A percentile compares a stretch with the other conserved stretches of the same genome.
Evolutionary conservation across 2,329 filamentous ascomycete genomes (phyloP).

Genomic region (Ophiosphaerella narmari): DNA sequence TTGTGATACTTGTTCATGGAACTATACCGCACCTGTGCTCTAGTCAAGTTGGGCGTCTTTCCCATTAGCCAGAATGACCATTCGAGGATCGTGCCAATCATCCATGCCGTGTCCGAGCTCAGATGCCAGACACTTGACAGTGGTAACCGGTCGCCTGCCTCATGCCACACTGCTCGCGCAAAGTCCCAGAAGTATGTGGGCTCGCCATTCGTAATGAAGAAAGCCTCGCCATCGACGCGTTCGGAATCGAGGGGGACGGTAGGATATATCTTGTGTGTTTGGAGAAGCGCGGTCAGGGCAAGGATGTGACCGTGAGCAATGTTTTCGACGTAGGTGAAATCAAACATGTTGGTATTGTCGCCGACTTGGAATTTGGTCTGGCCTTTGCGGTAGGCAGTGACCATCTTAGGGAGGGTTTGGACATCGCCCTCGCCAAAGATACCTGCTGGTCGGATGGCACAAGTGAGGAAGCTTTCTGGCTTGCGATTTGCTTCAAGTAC

Average conservation of each 20-base stretch:
- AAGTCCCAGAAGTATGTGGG: constrained; percentile 59
- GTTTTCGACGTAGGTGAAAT: constrained; percentile 60
- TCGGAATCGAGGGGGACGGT: constrained; percentile 50
- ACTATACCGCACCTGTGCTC: constrained; percentile 63
- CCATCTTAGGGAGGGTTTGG: constrained; percentile 51
- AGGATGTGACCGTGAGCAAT: constrained; percentile 58
- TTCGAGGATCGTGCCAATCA: constrained; percentile 51
- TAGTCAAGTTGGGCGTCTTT: constrained; percentile 52
- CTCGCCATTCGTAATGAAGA: constrained; percentile 57
- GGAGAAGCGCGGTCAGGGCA: constrained; percentile 55
- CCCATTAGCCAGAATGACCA: constrained; percentile 52
- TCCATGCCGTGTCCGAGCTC: constrained; percentile 47
- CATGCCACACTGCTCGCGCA: constrained; percentile 52
- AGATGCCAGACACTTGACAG: constrained; percentile 51
- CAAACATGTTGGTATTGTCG: constrained; percentile 58
- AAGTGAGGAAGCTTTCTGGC: constrained; percentile 53
- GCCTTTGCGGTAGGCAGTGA: constrained; percentile 52
- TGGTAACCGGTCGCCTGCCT: constrained; percentile 47
- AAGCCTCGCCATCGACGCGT: constrained; percentile 56
- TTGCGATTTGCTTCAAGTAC: constrained; percentile 57
- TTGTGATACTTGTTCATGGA: constrained; percentile 79
- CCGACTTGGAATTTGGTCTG: constrained; percentile 58
- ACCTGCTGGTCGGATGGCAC: constrained; percentile 54
- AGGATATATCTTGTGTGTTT: constrained; percentile 45
- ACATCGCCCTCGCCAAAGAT: constrained; percentile 59